phyloP scores from a whole-genome alignment of 2,329 filamentous ascomycete species.

The Fusarium citri region DNA sequence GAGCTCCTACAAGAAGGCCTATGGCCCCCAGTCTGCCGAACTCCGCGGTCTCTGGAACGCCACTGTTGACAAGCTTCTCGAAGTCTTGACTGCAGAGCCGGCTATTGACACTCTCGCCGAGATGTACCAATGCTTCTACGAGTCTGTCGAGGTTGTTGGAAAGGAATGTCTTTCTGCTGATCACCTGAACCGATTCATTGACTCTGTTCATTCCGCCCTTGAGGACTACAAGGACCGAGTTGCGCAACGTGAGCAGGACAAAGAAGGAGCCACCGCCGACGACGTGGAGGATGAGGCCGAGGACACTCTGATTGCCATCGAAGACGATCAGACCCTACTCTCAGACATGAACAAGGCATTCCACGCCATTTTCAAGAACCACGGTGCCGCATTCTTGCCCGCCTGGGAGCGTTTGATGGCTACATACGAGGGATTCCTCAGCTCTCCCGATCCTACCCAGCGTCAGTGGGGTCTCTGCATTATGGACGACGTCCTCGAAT shows the following conservation, averaged over 20 bases:
- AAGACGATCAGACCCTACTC: constrained; percentile 95
- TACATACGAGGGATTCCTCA: constrained; percentile 88
- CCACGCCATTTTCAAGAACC: constrained; percentile 98
- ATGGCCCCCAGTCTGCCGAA: constrained; percentile 82
- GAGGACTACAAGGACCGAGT: constrained; percentile 95
- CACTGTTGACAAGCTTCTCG: constrained; percentile 90
- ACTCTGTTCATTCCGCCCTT: constrained; percentile 84
- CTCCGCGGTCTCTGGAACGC: constrained; percentile 85
- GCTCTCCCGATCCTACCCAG: constrained; percentile 85
- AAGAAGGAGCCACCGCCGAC: constrained; percentile 76
- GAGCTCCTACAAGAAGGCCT: constrained; percentile 92
- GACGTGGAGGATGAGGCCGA: constrained; percentile 92
- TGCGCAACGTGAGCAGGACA: constrained; percentile 83
- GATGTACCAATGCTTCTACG: constrained; percentile 99
- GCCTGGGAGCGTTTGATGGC: constrained; percentile 87
- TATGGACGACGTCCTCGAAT: constrained; percentile 97
- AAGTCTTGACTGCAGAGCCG: constrained; percentile 92
- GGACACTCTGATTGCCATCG: constrained; percentile 88
- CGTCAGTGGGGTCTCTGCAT: constrained; percentile 99
- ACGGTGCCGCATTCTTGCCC: constrained; percentile 84
- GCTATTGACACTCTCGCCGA: constrained; percentile 96
- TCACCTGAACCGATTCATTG: constrained; percentile 89
- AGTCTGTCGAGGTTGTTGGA: constrained; percentile 93
- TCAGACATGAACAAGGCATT: constrained; percentile 99
- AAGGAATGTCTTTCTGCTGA: constrained; percentile 81